A percentile compares a stretch with the other conserved stretches of the same genome.
These are phyloP conservation scores for Aspergillus floridensis DNA, from an alignment of 2,329 filamentous ascomycete genomes.

Conservation along the genomic window DNA sequence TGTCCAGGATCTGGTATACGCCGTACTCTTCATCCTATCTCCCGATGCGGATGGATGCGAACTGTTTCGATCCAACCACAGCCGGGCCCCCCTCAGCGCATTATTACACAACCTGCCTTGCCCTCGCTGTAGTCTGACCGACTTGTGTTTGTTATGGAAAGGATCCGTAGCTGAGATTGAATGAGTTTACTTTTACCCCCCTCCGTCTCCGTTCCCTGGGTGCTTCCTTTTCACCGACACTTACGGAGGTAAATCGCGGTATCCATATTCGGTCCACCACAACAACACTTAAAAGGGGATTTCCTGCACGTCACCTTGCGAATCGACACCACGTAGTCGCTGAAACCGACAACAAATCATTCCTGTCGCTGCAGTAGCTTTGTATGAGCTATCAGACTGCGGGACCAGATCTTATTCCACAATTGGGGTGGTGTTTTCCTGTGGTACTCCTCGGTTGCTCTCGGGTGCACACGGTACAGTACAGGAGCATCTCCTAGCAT, in stretches of 20 bases:
- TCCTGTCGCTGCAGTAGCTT: neutral
- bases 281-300: neutral
- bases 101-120: conserved; percentile 6
- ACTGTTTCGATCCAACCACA: conserved; percentile 9
- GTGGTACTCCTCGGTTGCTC: neutral
- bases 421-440: neutral
- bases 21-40: conserved; percentile 26
- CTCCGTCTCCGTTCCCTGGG: neutral
- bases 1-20: conserved; percentile 26
- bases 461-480: neutral
- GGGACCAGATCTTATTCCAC: neutral
- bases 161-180: neutral
- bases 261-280: neutral
- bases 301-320: neutral
- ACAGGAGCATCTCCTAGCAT: neutral
- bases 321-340: neutral
- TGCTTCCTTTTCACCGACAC: conserved; percentile 7
- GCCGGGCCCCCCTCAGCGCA: neutral
- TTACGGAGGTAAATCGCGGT: neutral
- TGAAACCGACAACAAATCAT: neutral
- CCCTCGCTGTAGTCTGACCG: conserved; percentile 1
- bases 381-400: neutral
- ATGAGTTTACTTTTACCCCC: too few relatives aligned
- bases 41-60: conserved; percentile 9
- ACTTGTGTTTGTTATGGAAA: conserved; percentile 1